Evolutionary conservation across 1,139 yeast species (phyloP).

Genomic region (Scheffersomyces stambukii): DNA sequence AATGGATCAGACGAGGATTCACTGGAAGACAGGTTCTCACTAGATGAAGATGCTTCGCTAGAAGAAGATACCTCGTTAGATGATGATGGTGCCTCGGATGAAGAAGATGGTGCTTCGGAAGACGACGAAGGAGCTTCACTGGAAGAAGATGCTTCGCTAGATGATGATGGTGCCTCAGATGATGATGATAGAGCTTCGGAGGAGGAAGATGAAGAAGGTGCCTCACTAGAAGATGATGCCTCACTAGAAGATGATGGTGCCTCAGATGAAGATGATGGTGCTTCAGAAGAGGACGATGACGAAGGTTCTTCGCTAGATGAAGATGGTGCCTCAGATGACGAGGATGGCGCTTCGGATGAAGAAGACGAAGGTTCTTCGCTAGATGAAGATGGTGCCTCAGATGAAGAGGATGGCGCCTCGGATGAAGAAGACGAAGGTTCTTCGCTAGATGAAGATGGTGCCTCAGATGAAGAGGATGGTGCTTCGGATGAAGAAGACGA

Average conservation of each 20-base stretch:
- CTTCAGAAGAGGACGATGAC: slow-evolving; percentile 3
- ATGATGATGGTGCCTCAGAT: not conserved
- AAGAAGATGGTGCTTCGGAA: slow-evolving; percentile 1
- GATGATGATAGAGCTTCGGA: not conserved
- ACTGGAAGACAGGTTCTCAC: slow-evolving; percentile 4
- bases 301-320: slow-evolving; percentile 7
- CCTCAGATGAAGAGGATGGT: slow-evolving; percentile 6
- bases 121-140: slow-evolving; percentile 5
- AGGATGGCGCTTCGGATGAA: slow-evolving; percentile 14
- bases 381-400: slow-evolving; percentile 3
- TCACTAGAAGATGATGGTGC: no score
- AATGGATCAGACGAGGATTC: no score
- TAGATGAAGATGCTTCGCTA: slow-evolving; percentile 3
- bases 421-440: slow-evolving; percentile 1
- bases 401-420: slow-evolving; percentile 3
- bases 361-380: slow-evolving; percentile 7
- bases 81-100: not conserved
- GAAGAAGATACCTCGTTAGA: not conserved
- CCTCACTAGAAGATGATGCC: slow-evolving; percentile 7
- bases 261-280: slow-evolving; percentile 4
- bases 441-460: slow-evolving; percentile 2
- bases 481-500: no score
- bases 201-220: slow-evolving; percentile 1
- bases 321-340: slow-evolving; percentile 7
- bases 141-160: slow-evolving; percentile 3